These are phyloP conservation scores for Seiridium cupressi DNA, from an alignment of 2,329 filamentous ascomycete genomes.

Conservation along the genomic window DNA sequence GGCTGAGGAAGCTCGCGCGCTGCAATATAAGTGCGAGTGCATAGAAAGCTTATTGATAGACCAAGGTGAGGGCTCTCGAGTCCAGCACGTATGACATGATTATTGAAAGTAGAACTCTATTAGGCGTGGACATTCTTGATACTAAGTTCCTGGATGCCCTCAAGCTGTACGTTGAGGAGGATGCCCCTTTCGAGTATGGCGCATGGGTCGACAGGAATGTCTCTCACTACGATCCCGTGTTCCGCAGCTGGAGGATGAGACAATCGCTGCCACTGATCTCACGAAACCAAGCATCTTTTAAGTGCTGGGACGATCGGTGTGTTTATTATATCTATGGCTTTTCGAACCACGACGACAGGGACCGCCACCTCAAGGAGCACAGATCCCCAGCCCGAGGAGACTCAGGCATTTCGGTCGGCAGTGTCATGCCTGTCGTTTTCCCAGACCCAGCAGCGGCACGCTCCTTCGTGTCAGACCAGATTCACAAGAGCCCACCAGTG, in stretches of 20 bases:
- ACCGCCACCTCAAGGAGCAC: slow-evolving; percentile 50
- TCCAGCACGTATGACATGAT: background rate
- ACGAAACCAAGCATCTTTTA: slow-evolving; percentile 42
- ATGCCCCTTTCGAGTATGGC: slow-evolving; percentile 45
- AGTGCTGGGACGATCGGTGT: slow-evolving; percentile 55
- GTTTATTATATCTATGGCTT: slow-evolving; percentile 60
- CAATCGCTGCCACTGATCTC: slow-evolving; percentile 33
- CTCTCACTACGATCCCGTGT: slow-evolving; percentile 45
- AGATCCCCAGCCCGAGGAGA: slow-evolving; percentile 39
- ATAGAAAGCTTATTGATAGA: slow-evolving; percentile 52
- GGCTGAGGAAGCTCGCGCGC: slow-evolving; percentile 51
- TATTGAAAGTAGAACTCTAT: slow-evolving; percentile 1
- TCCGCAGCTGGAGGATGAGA: slow-evolving; percentile 37
- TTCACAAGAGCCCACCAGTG: slow-evolving; percentile 34
- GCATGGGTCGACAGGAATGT: slow-evolving; percentile 54
- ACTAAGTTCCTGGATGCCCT: slow-evolving; percentile 36
- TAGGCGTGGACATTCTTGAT: slow-evolving; percentile 43
- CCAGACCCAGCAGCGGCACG: slow-evolving; percentile 29
- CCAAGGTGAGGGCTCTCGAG: slow-evolving; percentile 35
- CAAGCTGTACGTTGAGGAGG: slow-evolving; percentile 32
- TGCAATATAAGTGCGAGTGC: slow-evolving; percentile 60
- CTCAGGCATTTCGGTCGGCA: slow-evolving; percentile 40
- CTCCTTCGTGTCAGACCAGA: slow-evolving; percentile 29
- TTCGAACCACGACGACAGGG: slow-evolving; percentile 46
- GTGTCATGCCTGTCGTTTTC: slow-evolving; percentile 33